These are phyloP conservation scores for Candida tropicalis DNA, from an alignment of 1,139 yeast species.

Conservation along the genomic window DNA sequence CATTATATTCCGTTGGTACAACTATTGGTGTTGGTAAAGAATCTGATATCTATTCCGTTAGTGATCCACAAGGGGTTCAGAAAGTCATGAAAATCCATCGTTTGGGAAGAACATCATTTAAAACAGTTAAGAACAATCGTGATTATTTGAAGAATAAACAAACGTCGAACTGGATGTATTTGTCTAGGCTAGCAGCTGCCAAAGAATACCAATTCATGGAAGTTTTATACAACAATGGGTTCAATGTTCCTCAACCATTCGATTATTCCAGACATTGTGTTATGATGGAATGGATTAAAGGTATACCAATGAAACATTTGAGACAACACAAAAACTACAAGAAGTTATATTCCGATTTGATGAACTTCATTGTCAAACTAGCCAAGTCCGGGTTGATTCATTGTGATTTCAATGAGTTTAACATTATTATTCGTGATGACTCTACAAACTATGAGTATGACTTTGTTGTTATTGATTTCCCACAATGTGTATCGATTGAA, in stretches of 20 bases:
- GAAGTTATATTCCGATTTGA: slow-evolving; percentile 76
- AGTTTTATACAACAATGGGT: slow-evolving; percentile 71
- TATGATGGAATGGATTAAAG: slow-evolving; percentile 87
- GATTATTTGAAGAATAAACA: slow-evolving; percentile 79
- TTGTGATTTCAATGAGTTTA: slow-evolving; percentile 96
- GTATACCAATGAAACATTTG: slow-evolving; percentile 86
- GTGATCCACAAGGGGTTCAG: slow-evolving; percentile 64
- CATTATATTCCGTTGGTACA: slow-evolving; percentile 78
- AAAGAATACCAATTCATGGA: slow-evolving; percentile 90
- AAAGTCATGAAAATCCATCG: slow-evolving; percentile 88
- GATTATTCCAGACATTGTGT: slow-evolving; percentile 92
- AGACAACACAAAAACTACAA: slow-evolving; percentile 68
- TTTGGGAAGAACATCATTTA: slow-evolving; percentile 89
- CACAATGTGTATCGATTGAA: slow-evolving; percentile 93
- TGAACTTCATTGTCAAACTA: slow-evolving; percentile 81
- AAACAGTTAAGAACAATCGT: slow-evolving; percentile 89
- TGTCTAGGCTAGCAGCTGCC: slow-evolving; percentile 87
- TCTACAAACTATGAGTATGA: slow-evolving; percentile 55
- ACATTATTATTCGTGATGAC: slow-evolving; percentile 79
- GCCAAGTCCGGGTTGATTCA: slow-evolving; percentile 92
- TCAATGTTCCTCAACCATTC: slow-evolving; percentile 83
- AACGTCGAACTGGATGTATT: slow-evolving; percentile 85
- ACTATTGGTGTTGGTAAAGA: slow-evolving; percentile 98
- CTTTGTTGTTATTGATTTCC: slow-evolving; percentile 93
- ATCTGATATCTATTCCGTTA: slow-evolving; percentile 90